Evolutionary conservation across 2,329 filamentous ascomycete species (phyloP).

Genomic region (Neurospora crassa): DNA sequence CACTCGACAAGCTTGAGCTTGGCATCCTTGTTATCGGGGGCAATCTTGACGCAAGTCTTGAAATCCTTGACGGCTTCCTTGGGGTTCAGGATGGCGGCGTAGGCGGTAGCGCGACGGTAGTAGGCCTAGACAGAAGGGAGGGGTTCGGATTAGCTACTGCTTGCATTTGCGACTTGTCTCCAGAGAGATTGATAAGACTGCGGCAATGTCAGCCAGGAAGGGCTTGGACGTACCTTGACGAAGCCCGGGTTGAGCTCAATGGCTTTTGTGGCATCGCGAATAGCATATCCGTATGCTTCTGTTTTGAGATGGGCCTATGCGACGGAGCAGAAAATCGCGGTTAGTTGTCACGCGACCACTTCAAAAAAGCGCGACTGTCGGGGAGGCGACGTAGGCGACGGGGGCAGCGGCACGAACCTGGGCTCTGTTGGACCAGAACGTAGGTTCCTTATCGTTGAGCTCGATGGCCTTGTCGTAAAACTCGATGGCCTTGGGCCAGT

Average conservation of each 20-base stretch:
- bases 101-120: slow-evolving; percentile 85
- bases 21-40: slow-evolving; percentile 81
- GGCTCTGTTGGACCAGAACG: slow-evolving; percentile 89
- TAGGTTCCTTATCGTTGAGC: slow-evolving; percentile 70
- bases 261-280: slow-evolving; percentile 82
- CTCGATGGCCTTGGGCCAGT: slow-evolving; percentile 75
- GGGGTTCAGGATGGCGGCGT: slow-evolving; percentile 82
- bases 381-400: slow-evolving; percentile 7
- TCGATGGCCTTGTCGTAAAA: slow-evolving; percentile 84
- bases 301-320: slow-evolving; percentile 83
- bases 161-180: not conserved
- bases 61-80: slow-evolving; percentile 87
- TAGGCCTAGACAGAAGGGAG: slow-evolving; percentile 54
- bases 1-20: slow-evolving; percentile 86
- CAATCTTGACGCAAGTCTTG: slow-evolving; percentile 78
- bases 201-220: not conserved
- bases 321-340: slow-evolving; percentile 6
- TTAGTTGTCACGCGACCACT: slow-evolving; percentile 37
- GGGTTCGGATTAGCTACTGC: not conserved
- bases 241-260: slow-evolving; percentile 82
- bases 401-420: slow-evolving; percentile 52
- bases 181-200: not conserved
- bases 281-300: slow-evolving; percentile 88
- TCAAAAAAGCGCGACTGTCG: slow-evolving; percentile 4
- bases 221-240: slow-evolving; percentile 57